Percentiles rank a stretch among this genome's conserved stretches.
Conservation (phyloP, 1,284 basidiomycete genomes). For the Tremellales sp. region DNA sequence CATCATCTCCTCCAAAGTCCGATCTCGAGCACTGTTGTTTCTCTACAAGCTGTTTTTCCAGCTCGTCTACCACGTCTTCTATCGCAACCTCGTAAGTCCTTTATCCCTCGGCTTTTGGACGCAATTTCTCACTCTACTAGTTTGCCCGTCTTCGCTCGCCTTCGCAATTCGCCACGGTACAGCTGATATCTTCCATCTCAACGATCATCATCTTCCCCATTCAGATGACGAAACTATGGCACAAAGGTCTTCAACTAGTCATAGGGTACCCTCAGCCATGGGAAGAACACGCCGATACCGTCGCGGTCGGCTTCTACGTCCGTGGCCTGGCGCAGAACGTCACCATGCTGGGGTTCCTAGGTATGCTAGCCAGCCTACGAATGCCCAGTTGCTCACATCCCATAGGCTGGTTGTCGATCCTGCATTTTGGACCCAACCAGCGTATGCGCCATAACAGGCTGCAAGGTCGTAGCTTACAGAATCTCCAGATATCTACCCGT, state of each 20-base stretch:
- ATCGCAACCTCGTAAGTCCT: slow-evolving; percentile 43
- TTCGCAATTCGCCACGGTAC: slow-evolving; percentile 53
- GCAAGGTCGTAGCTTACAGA: background rate
- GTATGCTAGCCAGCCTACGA: slow-evolving; percentile 25
- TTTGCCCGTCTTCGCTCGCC: slow-evolving; percentile 46
- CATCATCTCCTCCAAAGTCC: slow-evolving; percentile 54
- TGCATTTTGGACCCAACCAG: slow-evolving; percentile 55
- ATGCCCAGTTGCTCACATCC: background rate
- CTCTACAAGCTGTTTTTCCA: slow-evolving; percentile 53
- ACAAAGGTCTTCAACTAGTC: slow-evolving; percentile 49
- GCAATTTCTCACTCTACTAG: slow-evolving; percentile 8
- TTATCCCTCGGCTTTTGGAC: background rate
- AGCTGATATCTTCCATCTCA: slow-evolving; percentile 54
- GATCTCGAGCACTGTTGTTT: slow-evolving; percentile 54
- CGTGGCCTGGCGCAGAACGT: slow-evolving; percentile 57
- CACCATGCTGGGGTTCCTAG: slow-evolving; percentile 52
- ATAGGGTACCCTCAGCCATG: slow-evolving; percentile 51
- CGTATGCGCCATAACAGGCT: slow-evolving; percentile 23
- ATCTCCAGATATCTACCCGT: slow-evolving; percentile 52
- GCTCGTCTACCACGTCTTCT: slow-evolving; percentile 50
- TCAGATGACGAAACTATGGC: slow-evolving; percentile 53
- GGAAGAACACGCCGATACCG: slow-evolving; percentile 53
- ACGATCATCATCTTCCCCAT: slow-evolving; percentile 55
- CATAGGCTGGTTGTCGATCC: slow-evolving; percentile 49
- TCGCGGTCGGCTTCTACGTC: slow-evolving; percentile 53